phyloP scores from a whole-genome alignment of 257 asterid genomes.

The Solanum chiquidenum region DNA sequence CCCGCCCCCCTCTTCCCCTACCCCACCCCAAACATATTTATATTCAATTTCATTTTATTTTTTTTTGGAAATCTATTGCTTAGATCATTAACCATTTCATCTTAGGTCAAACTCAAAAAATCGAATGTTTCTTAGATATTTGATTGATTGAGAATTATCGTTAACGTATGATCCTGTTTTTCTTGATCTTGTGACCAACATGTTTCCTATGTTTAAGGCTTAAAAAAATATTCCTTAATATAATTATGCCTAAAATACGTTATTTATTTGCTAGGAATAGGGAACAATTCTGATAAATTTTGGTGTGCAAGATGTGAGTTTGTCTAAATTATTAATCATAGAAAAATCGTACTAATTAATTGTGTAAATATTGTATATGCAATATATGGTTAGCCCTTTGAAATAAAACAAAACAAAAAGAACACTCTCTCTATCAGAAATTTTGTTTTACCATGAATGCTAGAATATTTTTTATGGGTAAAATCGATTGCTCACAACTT shows the following conservation, averaged over 20 bases:
- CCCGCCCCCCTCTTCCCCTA: too few species aligned
- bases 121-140: background rate
- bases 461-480: background rate
- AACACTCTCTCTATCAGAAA: background rate
- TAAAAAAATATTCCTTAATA: background rate
- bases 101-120: background rate
- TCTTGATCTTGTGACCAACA: background rate
- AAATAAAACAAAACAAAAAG: too few species aligned
- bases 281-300: background rate
- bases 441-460: background rate
- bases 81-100: background rate
- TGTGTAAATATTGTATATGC: too few species aligned
- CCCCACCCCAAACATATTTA: background rate
- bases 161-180: background rate
- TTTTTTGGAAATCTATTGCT: too few species aligned
- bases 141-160: background rate
- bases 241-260: background rate
- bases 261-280: background rate
- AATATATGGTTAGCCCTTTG: background rate
- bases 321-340: background rate
- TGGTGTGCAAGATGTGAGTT: background rate
- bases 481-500: too few species aligned
- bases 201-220: constrained; percentile 1
- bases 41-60: background rate
- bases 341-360: background rate